phyloP scores from a whole-genome alignment of 2,329 filamentous ascomycete species.

The Pseudogymnoascus pannorum region DNA sequence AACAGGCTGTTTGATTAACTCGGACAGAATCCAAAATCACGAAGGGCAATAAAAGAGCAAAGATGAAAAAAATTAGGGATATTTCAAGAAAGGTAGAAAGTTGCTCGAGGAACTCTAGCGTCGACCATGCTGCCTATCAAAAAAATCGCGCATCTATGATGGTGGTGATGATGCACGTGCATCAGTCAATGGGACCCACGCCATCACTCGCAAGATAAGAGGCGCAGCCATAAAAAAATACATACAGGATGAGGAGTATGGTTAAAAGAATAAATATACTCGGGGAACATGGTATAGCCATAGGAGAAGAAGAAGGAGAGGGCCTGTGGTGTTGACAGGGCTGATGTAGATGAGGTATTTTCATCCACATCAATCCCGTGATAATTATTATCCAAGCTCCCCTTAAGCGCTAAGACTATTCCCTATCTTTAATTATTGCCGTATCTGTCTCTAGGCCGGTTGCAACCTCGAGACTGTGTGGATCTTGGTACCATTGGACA shows the following conservation, averaged over 20 bases:
- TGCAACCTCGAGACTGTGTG: neutral
- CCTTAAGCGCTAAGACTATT: neutral
- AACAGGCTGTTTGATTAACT: neutral
- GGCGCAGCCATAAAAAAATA: neutral
- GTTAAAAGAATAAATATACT: neutral
- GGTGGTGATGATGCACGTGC: neutral
- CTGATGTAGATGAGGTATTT: neutral
- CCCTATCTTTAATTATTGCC: neutral
- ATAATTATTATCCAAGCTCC: neutral
- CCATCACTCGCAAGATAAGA: neutral
- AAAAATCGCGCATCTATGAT: neutral
- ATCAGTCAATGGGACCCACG: neutral
- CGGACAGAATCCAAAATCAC: neutral
- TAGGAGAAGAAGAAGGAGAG: neutral
- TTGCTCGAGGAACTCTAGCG: neutral
- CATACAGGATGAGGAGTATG: neutral
- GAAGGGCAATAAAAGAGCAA: neutral
- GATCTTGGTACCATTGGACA: neutral
- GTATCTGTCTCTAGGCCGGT: neutral
- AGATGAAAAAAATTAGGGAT: neutral
- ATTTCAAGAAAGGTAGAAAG: neutral
- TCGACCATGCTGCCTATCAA: neutral
- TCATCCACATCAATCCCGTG: neutral
- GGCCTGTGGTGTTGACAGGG: neutral
- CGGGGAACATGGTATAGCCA: neutral